phyloP scores from a whole-genome alignment of 192 early-diverging fungal species.

The Lobosporangium transversale region DNA sequence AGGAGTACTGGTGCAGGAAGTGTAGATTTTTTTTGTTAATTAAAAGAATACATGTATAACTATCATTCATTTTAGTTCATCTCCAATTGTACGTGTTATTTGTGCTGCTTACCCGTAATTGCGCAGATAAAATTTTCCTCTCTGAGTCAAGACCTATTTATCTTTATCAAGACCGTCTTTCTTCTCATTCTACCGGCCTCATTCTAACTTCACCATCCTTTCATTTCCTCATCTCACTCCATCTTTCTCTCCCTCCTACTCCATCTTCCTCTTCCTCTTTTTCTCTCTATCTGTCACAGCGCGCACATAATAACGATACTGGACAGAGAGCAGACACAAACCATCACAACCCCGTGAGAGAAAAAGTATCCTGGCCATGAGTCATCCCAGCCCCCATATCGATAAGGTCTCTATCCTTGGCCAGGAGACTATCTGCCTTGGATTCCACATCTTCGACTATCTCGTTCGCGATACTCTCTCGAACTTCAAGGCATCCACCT shows the following conservation, averaged over 20 bases:
- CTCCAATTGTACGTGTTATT: too few species aligned
- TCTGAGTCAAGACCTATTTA: too few species aligned
- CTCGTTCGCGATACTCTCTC: constrained; percentile 78
- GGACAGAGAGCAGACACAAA: not conserved
- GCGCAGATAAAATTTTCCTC: too few species aligned
- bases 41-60: too few species aligned
- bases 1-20: too few species aligned
- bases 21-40: too few species aligned
- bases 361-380: constrained; percentile 23
- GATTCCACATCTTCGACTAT: constrained; percentile 80
- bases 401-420: constrained; percentile 88
- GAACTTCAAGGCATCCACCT: constrained; percentile 80
- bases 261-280: not conserved
- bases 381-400: constrained; percentile 62
- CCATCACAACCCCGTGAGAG: not conserved
- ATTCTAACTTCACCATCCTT: not conserved
- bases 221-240: not conserved
- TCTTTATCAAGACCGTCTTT: too few species aligned
- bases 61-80: too few species aligned
- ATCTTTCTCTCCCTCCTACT: not conserved
- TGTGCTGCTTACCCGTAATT: too few species aligned
- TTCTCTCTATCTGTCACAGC: not conserved
- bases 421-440: constrained; percentile 86
- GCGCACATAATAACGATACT: not conserved
- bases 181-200: too few species aligned